Evolutionary conservation across 2,329 filamentous ascomycete genomes (phyloP).

Genomic region (Plectosphaerella plurivora): DNA sequence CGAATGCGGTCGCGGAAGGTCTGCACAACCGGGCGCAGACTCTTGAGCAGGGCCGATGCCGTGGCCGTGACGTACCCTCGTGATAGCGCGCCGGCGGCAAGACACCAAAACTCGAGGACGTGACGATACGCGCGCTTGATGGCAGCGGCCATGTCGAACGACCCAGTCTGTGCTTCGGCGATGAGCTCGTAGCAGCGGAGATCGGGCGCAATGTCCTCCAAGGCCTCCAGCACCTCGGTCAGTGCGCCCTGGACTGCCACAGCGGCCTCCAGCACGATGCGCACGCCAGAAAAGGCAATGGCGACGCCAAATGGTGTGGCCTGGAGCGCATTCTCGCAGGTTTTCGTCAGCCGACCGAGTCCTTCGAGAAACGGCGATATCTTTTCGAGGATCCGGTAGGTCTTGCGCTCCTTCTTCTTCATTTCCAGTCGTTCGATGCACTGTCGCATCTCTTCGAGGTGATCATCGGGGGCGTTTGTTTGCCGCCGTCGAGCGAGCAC

Average conservation of each 20-base stretch:
- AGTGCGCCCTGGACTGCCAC: neutral
- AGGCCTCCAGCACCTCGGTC: neutral
- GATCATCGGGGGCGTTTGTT: neutral
- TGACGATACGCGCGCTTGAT: neutral
- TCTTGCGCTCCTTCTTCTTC: neutral
- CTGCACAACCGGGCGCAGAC: too few relatives aligned
- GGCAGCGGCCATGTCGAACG: neutral
- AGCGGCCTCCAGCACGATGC: neutral
- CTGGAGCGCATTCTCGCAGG: neutral
- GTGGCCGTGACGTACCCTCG: too few relatives aligned
- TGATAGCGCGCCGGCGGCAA: too few relatives aligned
- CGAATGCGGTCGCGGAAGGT: too few relatives aligned
- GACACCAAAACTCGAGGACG: neutral
- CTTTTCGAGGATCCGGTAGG: neutral
- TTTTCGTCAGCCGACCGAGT: neutral
- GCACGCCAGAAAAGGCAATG: neutral
- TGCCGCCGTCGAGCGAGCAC: neutral
- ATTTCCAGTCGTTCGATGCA: neutral
- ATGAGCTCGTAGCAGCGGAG: neutral
- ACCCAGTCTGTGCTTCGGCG: neutral
- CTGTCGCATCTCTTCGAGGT: neutral
- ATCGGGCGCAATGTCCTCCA: neutral
- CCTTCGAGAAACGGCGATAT: neutral
- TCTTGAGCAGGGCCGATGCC: too few relatives aligned
- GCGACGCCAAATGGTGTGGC: neutral